phyloP scores from a whole-genome alignment of 495 filamentous ascomycete species.

The Penicillium antarcticum region DNA sequence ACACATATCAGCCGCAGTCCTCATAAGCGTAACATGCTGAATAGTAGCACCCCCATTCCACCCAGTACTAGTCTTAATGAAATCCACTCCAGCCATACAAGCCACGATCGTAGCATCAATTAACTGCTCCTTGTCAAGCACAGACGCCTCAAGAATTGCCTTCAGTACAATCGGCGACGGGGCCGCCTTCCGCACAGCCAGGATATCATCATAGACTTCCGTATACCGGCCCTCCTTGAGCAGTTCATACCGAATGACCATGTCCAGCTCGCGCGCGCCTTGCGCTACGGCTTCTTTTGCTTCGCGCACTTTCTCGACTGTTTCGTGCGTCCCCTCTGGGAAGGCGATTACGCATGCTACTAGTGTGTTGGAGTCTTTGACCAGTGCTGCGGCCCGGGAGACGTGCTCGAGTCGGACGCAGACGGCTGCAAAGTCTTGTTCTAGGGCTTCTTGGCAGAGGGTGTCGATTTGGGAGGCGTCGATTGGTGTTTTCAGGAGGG shows the following conservation, averaged over 20 bases:
- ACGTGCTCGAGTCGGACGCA: conserved; percentile 58
- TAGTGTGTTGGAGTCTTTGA: conserved; percentile 43
- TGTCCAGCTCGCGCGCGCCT: conserved; percentile 64
- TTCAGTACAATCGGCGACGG: conserved; percentile 51
- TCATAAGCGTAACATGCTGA: conserved; percentile 59
- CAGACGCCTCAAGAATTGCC: conserved; percentile 64
- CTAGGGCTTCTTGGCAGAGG: conserved; percentile 61
- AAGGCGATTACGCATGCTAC: conserved; percentile 68
- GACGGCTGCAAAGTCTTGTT: conserved; percentile 57
- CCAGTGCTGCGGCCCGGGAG: conserved; percentile 46
- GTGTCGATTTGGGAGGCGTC: conserved; percentile 52
- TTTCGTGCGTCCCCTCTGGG: conserved; percentile 58
- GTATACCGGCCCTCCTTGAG: conserved; percentile 49
- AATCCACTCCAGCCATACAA: conserved; percentile 59
- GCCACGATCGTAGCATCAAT: conserved; percentile 58
- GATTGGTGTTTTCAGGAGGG: conserved; percentile 55
- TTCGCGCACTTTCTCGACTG: conserved; percentile 52
- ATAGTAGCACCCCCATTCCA: conserved; percentile 60
- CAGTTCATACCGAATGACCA: conserved; percentile 60
- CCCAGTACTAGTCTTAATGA: conserved; percentile 69
- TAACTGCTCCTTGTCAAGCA: conserved; percentile 52
- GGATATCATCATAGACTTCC: conserved; percentile 55
- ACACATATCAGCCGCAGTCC: conserved; percentile 33
- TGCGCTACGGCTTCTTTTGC: conserved; percentile 51
- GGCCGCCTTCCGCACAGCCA: conserved; percentile 50